phyloP scores from a whole-genome alignment of 495 filamentous ascomycete species.

The Neurospora sp. region DNA sequence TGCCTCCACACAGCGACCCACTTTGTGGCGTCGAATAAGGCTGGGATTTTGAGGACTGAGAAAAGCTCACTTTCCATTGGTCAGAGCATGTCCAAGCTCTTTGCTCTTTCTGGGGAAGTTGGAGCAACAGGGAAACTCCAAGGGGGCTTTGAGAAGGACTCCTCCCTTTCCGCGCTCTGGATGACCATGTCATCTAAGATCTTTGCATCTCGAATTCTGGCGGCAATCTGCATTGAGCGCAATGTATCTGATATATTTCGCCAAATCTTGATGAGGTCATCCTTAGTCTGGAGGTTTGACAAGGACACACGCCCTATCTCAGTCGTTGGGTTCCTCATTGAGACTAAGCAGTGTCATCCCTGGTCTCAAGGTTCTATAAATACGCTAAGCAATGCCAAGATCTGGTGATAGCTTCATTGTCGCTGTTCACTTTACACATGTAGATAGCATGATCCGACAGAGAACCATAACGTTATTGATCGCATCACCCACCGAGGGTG shows the following conservation, averaged over 20 bases:
- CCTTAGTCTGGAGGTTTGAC: neutral
- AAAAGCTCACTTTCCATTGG: neutral
- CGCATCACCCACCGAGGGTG: neutral
- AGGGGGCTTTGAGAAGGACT: neutral
- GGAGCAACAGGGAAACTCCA: neutral
- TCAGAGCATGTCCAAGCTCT: neutral
- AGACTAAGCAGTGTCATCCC: neutral
- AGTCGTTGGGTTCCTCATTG: neutral
- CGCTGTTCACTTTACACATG: neutral
- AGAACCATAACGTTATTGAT: neutral
- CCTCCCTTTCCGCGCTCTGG: neutral
- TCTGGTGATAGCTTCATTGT: neutral
- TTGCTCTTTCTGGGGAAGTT: neutral
- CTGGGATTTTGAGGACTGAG: neutral
- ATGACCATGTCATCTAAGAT: neutral
- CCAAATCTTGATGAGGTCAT: neutral
- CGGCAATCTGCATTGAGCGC: neutral
- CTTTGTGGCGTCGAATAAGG: neutral
- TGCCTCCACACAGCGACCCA: neutral
- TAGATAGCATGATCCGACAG: neutral
- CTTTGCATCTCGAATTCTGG: neutral
- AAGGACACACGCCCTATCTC: neutral
- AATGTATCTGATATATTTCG: neutral
- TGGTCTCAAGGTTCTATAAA: neutral
- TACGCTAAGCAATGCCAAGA: neutral